Base-by-base conservation (phyloP, 177 flowering plant genomes). In the Vitis hybrid region DNA sequence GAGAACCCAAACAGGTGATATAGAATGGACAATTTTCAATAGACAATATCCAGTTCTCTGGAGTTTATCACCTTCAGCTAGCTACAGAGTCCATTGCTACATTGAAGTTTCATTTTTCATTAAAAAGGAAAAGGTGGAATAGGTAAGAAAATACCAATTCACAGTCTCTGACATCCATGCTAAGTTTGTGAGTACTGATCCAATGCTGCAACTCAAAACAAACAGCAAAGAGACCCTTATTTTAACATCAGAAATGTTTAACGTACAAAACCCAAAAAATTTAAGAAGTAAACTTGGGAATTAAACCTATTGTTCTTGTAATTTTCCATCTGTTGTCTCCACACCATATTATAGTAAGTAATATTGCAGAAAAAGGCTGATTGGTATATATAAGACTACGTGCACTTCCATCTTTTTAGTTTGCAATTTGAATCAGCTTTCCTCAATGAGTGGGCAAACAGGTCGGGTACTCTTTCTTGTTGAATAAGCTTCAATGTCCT, bases 401-500 rank as follows among this genome's bases (percentile, higher is more conserved):
- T 2, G 9, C 17, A 5, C 12, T 32, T 58, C n/a, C 30, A 58
- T 18, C 5, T 13, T 11, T 48, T 12, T 0, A 30, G 35, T 41
- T 65, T 48, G 12, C 6, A 20, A n/a, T 35, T 53, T 21, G 48
- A 64, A 68, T 76, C 74, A 87, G 94, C 95, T 83, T 68, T 83
- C 87, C 62, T 84, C 84, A n/a, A 24, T 35, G 14, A 85, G 66
- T 76, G 90, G 65, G 78, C 74, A 66, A 84, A 79, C 67, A 80
- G 59, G 73, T 68, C 76, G 64, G 66, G 6, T 32, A 32, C 67
- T 68, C 65, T 79, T 71, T 92, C 95, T 76, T 89, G 90, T 72
- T 80, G 84, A 69, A 92, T 81, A 56, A 92, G 91, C 81, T 86
- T 89, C 76, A 90, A 49, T 35, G 88, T 79, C 95, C 90, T 75